A percentile compares a stretch with the other conserved stretches of the same genome.
These are phyloP conservation scores for Annulohypoxylon nitens DNA, from an alignment of 495 filamentous ascomycete genomes.

Conservation along the genomic window DNA sequence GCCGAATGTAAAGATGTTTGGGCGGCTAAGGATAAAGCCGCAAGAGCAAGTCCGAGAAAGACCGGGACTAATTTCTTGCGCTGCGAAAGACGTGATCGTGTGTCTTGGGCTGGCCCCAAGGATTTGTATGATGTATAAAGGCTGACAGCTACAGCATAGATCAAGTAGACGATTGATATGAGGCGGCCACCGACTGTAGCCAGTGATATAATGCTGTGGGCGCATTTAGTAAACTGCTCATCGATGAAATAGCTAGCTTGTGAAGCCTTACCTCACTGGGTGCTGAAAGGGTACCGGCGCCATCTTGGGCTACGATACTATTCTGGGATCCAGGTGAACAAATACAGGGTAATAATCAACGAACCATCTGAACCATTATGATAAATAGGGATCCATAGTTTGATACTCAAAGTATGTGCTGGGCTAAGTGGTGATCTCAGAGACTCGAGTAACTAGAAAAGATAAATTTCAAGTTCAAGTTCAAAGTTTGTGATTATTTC, in stretches of 20 bases:
- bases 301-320: constrained; percentile 40
- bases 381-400: background rate
- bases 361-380: background rate
- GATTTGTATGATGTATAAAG: constrained; percentile 60
- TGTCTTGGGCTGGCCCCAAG: constrained; percentile 61
- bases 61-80: constrained; percentile 56
- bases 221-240: constrained; percentile 10
- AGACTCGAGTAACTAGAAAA: too few species aligned
- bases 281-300: constrained; percentile 52
- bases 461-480: too few species aligned
- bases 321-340: background rate
- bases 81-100: constrained; percentile 58
- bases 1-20: constrained; percentile 54
- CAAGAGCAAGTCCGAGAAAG: constrained; percentile 59
- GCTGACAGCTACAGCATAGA: constrained; percentile 53
- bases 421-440: background rate
- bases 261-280: constrained; percentile 50
- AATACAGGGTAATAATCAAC: background rate
- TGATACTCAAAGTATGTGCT: background rate
- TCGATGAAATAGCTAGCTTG: background rate
- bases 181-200: constrained; percentile 54
- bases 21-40: constrained; percentile 54
- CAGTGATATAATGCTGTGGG: constrained; percentile 57
- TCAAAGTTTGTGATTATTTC: background rate
- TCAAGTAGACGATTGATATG: constrained; percentile 53